A percentile compares a stretch with the other conserved stretches of the same genome.
Evolutionary conservation across 2,329 filamentous ascomycete genomes (phyloP).

Genomic region (Tolypocladium pustulatum): DNA sequence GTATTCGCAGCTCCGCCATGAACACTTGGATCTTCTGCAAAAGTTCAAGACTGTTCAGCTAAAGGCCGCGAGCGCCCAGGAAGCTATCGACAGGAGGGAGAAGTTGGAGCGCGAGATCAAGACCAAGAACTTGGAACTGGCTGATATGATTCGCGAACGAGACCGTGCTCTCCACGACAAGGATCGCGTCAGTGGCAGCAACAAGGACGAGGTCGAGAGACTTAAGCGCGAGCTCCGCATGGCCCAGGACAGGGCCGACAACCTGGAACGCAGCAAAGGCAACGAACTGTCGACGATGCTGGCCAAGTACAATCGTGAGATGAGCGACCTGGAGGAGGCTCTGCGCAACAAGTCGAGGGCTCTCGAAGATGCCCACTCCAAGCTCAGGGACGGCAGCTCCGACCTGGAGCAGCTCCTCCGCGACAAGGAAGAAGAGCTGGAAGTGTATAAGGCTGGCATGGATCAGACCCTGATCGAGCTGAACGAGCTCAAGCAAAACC

Average conservation of each 20-base stretch:
- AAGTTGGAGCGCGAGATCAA: constrained; percentile 96
- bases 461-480: constrained; percentile 90
- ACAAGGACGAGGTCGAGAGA: constrained; percentile 91
- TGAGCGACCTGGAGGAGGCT: constrained; percentile 91
- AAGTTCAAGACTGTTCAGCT: constrained; percentile 95
- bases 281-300: constrained; percentile 92
- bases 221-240: constrained; percentile 86
- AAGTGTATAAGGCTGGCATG: constrained; percentile 97
- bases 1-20: constrained; percentile 89
- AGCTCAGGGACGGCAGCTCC: constrained; percentile 67
- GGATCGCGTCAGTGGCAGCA: constrained; percentile 74
- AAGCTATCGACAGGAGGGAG: constrained; percentile 89
- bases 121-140: constrained; percentile 97
- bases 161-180: constrained; percentile 90
- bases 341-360: constrained; percentile 78
- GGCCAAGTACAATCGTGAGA: constrained; percentile 92
- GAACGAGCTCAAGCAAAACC: constrained; percentile 71
- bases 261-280: constrained; percentile 84
- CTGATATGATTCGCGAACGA: constrained; percentile 95
- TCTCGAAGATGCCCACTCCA: constrained; percentile 72
- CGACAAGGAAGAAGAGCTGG: constrained; percentile 95
- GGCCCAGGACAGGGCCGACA: constrained; percentile 84
- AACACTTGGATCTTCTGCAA: constrained; percentile 88
- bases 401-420: constrained; percentile 78
- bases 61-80: constrained; percentile 92